phyloP scores from a whole-genome alignment of 129 eudicot species.

The Oenanthe sinensis region DNA sequence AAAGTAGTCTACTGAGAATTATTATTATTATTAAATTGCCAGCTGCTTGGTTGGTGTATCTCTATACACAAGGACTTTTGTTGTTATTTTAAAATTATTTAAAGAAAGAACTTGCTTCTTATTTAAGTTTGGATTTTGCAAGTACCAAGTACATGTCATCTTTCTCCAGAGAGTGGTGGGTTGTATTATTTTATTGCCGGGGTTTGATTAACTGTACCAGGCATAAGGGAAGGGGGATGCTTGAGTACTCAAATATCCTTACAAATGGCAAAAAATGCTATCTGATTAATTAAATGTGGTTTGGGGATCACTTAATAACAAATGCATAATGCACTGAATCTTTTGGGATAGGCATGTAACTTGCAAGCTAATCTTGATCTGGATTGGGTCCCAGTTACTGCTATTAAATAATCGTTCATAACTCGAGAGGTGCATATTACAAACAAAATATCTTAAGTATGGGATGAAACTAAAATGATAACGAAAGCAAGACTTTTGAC shows the following conservation, averaged over 20 bases:
- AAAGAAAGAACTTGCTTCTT: background rate
- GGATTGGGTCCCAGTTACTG: background rate
- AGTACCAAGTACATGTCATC: background rate
- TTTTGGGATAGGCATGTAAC: background rate
- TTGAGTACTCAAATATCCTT: background rate
- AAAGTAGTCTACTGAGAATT: background rate
- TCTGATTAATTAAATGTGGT: background rate
- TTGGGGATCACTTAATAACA: background rate
- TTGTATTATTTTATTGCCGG: background rate
- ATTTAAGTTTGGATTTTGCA: background rate
- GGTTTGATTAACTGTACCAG: background rate
- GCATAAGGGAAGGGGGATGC: background rate
- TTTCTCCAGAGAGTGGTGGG: background rate
- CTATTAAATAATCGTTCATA: background rate
- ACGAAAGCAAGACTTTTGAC: background rate
- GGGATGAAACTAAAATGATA: background rate
- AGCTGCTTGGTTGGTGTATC: background rate
- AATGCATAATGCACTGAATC: background rate
- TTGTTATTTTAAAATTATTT: constrained; percentile 1
- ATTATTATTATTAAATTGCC: background rate
- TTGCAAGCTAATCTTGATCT: constrained; percentile 1
- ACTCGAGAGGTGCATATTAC: background rate
- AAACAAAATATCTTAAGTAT: background rate
- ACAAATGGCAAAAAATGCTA: background rate
- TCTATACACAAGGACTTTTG: constrained; percentile 11